Evolutionary conservation across 768 basidiomycete genomes (phyloP), one percentile per base, ranked within the genome.

Genomic region (Serpula lacrymans): DNA sequence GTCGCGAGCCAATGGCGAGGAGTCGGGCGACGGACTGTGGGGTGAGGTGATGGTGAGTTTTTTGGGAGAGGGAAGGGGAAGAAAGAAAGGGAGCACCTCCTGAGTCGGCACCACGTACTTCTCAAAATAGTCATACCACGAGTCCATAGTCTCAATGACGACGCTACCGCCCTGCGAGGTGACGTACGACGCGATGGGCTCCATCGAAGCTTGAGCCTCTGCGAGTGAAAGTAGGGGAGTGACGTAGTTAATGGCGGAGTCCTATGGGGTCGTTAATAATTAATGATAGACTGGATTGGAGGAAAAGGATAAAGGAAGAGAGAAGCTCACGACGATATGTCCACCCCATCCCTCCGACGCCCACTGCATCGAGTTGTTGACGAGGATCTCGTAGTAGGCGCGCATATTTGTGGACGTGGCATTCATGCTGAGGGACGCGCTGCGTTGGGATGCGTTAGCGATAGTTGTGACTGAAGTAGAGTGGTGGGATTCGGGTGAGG

Each of bases 1-100:
- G 59, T 5, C 72, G 68, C 5, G 74, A 75, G 17, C 67, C 64
- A 11, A 72, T 51, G 9, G 71, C 67, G 23, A 71, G 52, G 39
- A 57, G 71, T 14, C 57, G 50, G 6, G 71, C 71, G 16, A 63
- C 59, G n/a, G 54, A 50, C 72, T 75, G 37, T 16, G 17, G 17
- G n/a, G 12, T 2, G 31, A 35, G 11, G 22, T 8, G 12, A 25
- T 28, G 4, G 21, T 31, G 21, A 7, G 3, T 4, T 17, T 17
- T 18, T 18, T 22, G 38, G 31, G 5, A 18, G 7, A 31, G 17
- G 13, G 17, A 11, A 3, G 13, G 11, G 7, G 42, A 29, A 13
- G 16, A 27, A 13, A 20, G 23, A 14, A 25, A 16, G 8, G n/a
- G 40, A 50, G n/a, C 28, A 57, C 52, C 6, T 51, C 53, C 43